Percentiles rank a stretch among this genome's conserved stretches.
These are phyloP conservation scores for Schizochytrium sp. DNA, from an alignment of 108 stramenopile species.

Conservation along the genomic window DNA sequence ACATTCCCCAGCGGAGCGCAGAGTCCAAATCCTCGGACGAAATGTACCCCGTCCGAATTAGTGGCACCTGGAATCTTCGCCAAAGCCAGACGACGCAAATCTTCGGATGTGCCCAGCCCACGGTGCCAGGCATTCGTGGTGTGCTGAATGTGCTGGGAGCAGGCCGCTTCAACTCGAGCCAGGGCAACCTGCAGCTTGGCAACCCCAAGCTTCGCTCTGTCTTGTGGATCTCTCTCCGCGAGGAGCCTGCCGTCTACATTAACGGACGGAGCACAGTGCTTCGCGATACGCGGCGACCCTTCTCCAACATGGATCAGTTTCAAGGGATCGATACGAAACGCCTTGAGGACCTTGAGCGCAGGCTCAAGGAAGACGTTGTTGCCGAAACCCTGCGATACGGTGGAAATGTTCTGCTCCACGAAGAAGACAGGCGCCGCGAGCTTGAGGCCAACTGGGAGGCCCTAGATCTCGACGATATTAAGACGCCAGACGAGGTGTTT, in stretches of 20 bases:
- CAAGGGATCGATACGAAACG: neutral
- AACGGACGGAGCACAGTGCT: constrained; percentile 13
- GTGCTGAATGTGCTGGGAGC: neutral
- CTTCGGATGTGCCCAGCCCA: neutral
- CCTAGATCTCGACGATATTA: neutral
- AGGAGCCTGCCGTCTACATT: neutral
- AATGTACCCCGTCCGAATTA: neutral
- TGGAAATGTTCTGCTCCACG: neutral
- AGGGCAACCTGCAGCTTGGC: neutral
- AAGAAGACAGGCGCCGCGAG: neutral
- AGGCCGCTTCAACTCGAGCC: neutral
- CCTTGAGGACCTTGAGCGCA: neutral
- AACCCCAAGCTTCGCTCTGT: neutral
- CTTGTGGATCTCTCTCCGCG: neutral
- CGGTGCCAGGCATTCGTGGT: neutral
- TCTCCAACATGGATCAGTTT: neutral
- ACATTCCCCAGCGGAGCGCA: neutral
- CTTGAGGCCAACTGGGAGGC: constrained; percentile 10
- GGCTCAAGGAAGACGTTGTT: constrained; percentile 10
- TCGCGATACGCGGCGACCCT: neutral
- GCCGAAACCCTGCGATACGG: neutral
- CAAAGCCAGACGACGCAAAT: constrained; percentile 3
- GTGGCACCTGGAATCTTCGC: neutral
- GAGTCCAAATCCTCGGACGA: neutral
- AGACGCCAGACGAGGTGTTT: neutral